A percentile compares a stretch with the other conserved stretches of the same genome.
Conservation (phyloP, 495 filamentous ascomycete species). For the Neurospora sp. region DNA sequence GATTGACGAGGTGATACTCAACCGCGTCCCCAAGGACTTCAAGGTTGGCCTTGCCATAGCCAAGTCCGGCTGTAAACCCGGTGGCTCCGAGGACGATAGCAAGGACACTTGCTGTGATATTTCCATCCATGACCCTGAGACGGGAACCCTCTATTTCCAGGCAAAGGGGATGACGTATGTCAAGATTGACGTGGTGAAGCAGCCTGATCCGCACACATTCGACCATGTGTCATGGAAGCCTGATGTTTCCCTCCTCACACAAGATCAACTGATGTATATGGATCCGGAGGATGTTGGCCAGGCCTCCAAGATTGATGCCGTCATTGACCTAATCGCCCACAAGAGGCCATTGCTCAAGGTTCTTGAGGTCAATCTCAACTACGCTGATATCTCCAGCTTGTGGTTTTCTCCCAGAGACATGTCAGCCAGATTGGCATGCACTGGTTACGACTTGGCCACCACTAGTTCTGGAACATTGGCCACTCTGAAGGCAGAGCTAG, state of each 20-base stretch:
- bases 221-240: conserved; percentile 18
- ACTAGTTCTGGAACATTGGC: background rate
- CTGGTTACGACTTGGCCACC: background rate
- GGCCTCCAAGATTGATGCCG: background rate
- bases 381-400: background rate
- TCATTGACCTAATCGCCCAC: conserved; percentile 22
- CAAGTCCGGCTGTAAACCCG: background rate
- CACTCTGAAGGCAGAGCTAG: background rate
- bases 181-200: conserved; percentile 1
- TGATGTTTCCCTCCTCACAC: conserved; percentile 17
- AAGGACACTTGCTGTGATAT: background rate
- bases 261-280: conserved; percentile 6
- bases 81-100: background rate
- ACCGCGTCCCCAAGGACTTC: background rate
- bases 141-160: conserved; percentile 12
- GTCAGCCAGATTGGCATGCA: background rate
- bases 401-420: background rate
- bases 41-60: background rate
- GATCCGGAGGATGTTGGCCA: background rate
- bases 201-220: conserved; percentile 11
- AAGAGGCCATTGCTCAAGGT: conserved; percentile 21
- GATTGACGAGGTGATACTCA: conserved; percentile 1
- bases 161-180: conserved; percentile 11
- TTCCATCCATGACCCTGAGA: conserved; percentile 11
- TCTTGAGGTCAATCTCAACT: conserved; percentile 17